Conservation (phyloP, 257 asterid genomes). For the Nyctanthes arbortristis region DNA sequence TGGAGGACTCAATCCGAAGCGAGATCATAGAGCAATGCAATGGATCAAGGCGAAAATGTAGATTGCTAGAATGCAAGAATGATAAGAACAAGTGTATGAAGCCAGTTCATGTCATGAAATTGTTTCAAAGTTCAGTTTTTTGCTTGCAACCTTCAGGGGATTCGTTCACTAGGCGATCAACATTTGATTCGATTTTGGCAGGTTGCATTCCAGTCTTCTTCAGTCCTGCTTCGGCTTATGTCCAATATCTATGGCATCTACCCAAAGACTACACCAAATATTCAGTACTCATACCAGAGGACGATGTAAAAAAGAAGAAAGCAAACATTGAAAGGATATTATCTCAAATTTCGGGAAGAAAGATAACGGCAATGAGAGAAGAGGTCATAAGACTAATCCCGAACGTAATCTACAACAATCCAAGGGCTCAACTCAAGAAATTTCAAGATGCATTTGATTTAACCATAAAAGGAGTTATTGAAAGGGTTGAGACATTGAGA, state of each 20-base stretch:
- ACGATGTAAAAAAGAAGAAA: slow-evolving; percentile 6
- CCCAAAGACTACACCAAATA: slow-evolving; percentile 19
- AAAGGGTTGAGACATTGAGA: slow-evolving; percentile 15
- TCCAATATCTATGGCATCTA: slow-evolving; percentile 25
- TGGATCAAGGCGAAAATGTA: slow-evolving; percentile 11
- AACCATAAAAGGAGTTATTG: slow-evolving; percentile 11
- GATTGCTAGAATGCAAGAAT: slow-evolving; percentile 14
- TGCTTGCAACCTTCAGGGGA: slow-evolving; percentile 34
- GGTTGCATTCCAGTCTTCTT: slow-evolving; percentile 36
- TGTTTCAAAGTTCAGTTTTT: slow-evolving; percentile 21
- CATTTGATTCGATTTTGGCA: slow-evolving; percentile 24
- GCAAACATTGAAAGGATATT: slow-evolving; percentile 17
- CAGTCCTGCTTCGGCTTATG: slow-evolving; percentile 17
- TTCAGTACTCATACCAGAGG: slow-evolving; percentile 29
- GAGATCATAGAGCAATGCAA: slow-evolving; percentile 22
- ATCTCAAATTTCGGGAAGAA: neutral
- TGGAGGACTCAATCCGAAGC: slow-evolving; percentile 10
- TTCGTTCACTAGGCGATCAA: slow-evolving; percentile 21
- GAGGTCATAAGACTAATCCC: slow-evolving; percentile 2
- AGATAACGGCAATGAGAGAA: slow-evolving; percentile 16
- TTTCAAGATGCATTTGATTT: slow-evolving; percentile 25
- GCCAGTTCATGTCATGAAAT: slow-evolving; percentile 16
- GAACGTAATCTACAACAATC: slow-evolving; percentile 5
- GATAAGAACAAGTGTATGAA: slow-evolving; percentile 3
- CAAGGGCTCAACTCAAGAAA: slow-evolving; percentile 4